Conservation (phyloP, 1,139 yeast species). For the Pichia sp. region DNA sequence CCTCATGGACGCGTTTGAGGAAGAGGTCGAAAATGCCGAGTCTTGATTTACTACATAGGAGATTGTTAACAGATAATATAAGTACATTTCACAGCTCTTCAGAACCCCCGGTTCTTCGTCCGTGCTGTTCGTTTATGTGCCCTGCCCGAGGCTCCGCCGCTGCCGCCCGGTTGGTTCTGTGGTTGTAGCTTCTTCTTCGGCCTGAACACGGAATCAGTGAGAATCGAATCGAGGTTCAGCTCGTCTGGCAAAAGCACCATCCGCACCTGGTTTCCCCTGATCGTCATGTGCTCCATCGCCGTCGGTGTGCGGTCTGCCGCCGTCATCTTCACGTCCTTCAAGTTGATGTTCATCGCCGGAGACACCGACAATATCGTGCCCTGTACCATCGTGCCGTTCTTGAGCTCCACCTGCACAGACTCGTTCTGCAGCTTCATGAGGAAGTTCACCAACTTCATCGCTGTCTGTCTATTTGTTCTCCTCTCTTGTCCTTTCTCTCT, state of each 20-base stretch:
- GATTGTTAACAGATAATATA: background rate
- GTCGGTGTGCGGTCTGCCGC: constrained; percentile 71
- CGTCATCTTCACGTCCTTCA: constrained; percentile 77
- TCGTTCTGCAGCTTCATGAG: constrained; percentile 85
- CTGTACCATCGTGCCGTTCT: constrained; percentile 75
- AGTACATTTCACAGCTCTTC: background rate
- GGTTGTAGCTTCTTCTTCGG: constrained; percentile 32
- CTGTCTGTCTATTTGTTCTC: background rate
- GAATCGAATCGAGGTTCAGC: constrained; percentile 70
- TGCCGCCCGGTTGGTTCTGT: background rate
- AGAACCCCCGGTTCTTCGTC: constrained; percentile 17
- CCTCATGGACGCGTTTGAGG: constrained; percentile 28
- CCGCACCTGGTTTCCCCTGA: constrained; percentile 88
- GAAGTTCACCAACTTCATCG: constrained; percentile 61
- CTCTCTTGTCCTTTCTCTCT: background rate
- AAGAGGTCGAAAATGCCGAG: constrained; percentile 19
- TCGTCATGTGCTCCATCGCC: constrained; percentile 70
- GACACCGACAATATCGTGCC: constrained; percentile 78
- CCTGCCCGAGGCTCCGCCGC: background rate
- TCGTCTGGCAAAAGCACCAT: constrained; percentile 85
- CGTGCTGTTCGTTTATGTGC: constrained; percentile 13
- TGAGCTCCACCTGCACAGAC: constrained; percentile 86
- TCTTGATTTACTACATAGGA: background rate
- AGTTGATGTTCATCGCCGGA: constrained; percentile 87
- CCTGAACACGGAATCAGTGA: constrained; percentile 56